phyloP scores from a whole-genome alignment of 495 filamentous ascomycete genomes.

The Pseudoneurospora amorphoporcata region DNA sequence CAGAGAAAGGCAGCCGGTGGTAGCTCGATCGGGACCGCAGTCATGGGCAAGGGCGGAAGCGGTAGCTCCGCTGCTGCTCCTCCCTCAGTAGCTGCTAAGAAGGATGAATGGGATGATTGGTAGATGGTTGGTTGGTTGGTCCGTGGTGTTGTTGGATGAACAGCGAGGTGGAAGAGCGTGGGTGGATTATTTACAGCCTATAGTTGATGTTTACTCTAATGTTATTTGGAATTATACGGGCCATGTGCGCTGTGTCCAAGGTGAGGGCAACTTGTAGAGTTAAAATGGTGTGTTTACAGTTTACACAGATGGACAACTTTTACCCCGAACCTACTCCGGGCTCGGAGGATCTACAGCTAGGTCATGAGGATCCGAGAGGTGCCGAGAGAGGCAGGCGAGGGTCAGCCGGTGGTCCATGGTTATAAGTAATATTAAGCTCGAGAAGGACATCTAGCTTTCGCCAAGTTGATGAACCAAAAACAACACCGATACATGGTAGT shows the following conservation, averaged over 20 bases:
- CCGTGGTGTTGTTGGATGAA: not conserved
- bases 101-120: conserved; percentile 61
- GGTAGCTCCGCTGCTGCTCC: conserved; percentile 10
- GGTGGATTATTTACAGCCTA: not conserved
- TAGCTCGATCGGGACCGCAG: conserved; percentile 59
- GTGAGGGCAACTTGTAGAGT: not conserved
- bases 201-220: not conserved
- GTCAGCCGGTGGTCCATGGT: not conserved
- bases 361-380: not conserved
- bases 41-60: conserved; percentile 50
- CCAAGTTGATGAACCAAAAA: not conserved
- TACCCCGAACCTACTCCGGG: not conserved
- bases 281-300: not conserved
- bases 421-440: not conserved
- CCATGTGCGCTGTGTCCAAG: not conserved
- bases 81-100: conserved; percentile 21
- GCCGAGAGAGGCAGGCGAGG: not conserved
- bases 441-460: not conserved
- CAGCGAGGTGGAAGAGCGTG: not conserved
- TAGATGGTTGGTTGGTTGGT: conserved; percentile 24
- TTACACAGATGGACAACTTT: not conserved
- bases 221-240: not conserved
- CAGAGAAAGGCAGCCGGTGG: conserved; percentile 21
- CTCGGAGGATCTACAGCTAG: not conserved
- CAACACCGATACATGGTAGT: not conserved